Percentiles rank a stretch among this genome's conserved stretches.
Evolutionary conservation across 768 basidiomycete species (phyloP).

Genomic region (Cyathus striatus): DNA sequence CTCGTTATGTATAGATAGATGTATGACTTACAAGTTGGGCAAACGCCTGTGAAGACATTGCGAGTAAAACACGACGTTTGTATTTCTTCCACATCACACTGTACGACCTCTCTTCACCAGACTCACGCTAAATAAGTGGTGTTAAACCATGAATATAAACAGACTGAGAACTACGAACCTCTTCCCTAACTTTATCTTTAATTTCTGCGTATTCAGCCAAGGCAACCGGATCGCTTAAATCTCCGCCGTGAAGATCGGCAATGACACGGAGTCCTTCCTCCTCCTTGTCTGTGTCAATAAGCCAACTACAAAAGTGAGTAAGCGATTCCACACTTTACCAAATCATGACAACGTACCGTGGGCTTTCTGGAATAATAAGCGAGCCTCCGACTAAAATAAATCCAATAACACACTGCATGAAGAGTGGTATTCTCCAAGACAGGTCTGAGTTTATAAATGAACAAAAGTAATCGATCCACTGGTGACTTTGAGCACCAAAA

Average conservation of each 20-base stretch:
- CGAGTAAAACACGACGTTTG: slow-evolving; percentile 81
- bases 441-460: slow-evolving; percentile 77
- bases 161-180: slow-evolving; percentile 34
- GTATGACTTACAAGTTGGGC: slow-evolving; percentile 75
- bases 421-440: slow-evolving; percentile 82
- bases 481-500: too few species aligned
- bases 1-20: slow-evolving; percentile 1
- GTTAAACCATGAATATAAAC: background rate
- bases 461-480: slow-evolving; percentile 92
- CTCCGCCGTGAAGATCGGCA: slow-evolving; percentile 83
- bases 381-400: slow-evolving; percentile 71
- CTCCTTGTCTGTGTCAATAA: slow-evolving; percentile 85
- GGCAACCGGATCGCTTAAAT: slow-evolving; percentile 62
- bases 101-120: slow-evolving; percentile 75
- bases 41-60: slow-evolving; percentile 94
- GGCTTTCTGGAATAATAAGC: slow-evolving; percentile 80
- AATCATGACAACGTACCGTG: too few species aligned
- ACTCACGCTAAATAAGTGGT: slow-evolving; percentile 49
- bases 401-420: slow-evolving; percentile 80
- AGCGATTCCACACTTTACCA: too few species aligned
- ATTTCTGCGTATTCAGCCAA: slow-evolving; percentile 87
- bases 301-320: slow-evolving; percentile 55
- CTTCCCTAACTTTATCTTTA: slow-evolving; percentile 69
- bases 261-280: slow-evolving; percentile 81
- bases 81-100: slow-evolving; percentile 82